Evolutionary conservation across 768 basidiomycete genomes (phyloP), one percentile per base, ranked within the genome.

Genomic region (Calocybe indica): DNA sequence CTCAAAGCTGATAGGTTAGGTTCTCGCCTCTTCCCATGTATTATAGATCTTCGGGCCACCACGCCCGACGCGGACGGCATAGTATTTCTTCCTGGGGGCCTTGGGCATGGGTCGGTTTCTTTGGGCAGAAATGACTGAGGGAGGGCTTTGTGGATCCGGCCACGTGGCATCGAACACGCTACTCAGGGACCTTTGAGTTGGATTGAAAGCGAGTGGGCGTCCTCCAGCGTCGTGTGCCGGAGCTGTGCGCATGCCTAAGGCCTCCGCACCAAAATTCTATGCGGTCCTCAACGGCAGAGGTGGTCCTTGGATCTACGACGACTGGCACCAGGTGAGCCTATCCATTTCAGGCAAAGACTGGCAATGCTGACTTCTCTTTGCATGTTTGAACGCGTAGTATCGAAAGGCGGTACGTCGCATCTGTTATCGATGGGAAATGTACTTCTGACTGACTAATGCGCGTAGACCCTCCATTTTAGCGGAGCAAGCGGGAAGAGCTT

Each of bases 1-100:
- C 14, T 40, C 9, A 15, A 43, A 39, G 30, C 13, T 15, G 28
- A 33, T 45, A 31, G 40, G 10, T 15, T 33, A 38, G 43, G 11
- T 7, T 14, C 71, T 48, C 53, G 79, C 85, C 66, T 83, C 77
- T 22, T 75, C 70, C 85, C 85, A 86, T 10, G 67, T 71, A 1
- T 60, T 55, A 42, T 82, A 85, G 11, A 87, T 74, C 34, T 66
- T 72, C 0, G 79, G 75, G 1, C 81, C 84, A 49, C 75, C 66
- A 28, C 79, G 66, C 2, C 85, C 85, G 35, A 71, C 62, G 34
- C 68, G 64, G 1, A 86, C 83, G 3, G 84, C 85, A 46, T 85
- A 86, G 52, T 64, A 83, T 52, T 81, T 83, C n/a, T 44, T 42
- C 42, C 55, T 55, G 29, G 52, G 44, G 37, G 56, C 46, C 48